Conservation (phyloP, 805 yeast genomes). For the Ogataea glucozyma region DNA sequence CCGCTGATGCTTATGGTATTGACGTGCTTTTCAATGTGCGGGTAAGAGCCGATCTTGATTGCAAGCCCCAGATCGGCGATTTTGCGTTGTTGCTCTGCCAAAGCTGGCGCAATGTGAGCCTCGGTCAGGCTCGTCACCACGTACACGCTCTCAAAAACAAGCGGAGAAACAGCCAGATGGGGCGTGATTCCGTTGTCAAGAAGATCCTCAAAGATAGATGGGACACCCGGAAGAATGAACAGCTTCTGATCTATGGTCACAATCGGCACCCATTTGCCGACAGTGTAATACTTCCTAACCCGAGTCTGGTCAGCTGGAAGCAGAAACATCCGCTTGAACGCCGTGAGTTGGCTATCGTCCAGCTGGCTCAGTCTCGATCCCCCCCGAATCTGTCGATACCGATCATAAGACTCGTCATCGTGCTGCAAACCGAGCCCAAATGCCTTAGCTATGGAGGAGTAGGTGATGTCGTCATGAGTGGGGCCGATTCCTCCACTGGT, state of each 20-base stretch:
- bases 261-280: constrained; percentile 81
- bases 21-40: constrained; percentile 64
- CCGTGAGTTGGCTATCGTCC: constrained; percentile 47
- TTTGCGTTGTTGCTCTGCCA: constrained; percentile 51
- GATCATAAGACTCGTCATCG: constrained; percentile 56
- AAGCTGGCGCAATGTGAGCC: constrained; percentile 65
- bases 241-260: constrained; percentile 66
- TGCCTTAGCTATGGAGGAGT: constrained; percentile 69
- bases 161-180: constrained; percentile 34
- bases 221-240: constrained; percentile 82
- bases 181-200: constrained; percentile 46
- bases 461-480: constrained; percentile 89
- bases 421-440: constrained; percentile 50
- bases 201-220: constrained; percentile 64
- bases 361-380: constrained; percentile 34
- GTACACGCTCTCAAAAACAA: constrained; percentile 47
- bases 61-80: constrained; percentile 32
- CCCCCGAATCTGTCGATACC: constrained; percentile 56
- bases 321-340: constrained; percentile 79
- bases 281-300: constrained; percentile 49
- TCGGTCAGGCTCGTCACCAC: constrained; percentile 66
- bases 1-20: constrained; percentile 80
- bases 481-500: constrained; percentile 83
- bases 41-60: constrained; percentile 82
- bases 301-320: constrained; percentile 47